A percentile compares a stretch with the other conserved stretches of the same genome.
phyloP scores from a whole-genome alignment of 192 early-diverging fungal species.

The Backusella circina region DNA sequence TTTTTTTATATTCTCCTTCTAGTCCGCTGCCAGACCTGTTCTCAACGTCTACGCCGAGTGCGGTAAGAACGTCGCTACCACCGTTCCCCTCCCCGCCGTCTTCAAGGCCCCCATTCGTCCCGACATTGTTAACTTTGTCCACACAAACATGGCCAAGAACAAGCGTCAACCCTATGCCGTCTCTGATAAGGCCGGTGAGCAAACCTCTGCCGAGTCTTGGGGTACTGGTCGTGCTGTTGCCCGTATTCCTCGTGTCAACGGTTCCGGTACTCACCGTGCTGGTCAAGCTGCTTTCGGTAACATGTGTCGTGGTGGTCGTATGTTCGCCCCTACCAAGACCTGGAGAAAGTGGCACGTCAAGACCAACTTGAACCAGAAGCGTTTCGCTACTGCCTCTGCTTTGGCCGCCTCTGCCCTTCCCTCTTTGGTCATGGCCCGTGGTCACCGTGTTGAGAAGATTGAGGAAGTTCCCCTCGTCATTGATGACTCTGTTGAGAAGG shows the following conservation, averaged over 20 bases:
- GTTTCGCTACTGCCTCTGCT: slow-evolving; percentile 95
- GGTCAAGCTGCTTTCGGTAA: slow-evolving; percentile 99
- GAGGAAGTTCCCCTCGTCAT: slow-evolving; percentile 95
- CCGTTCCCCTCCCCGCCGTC: slow-evolving; percentile 85
- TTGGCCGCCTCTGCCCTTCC: too few species aligned
- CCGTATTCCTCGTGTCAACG: slow-evolving; percentile 98
- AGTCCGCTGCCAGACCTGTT: slow-evolving; percentile 73
- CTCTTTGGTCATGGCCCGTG: slow-evolving; percentile 92
- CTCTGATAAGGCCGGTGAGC: slow-evolving; percentile 96
- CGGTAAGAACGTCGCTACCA: slow-evolving; percentile 64
- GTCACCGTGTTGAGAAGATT: slow-evolving; percentile 94
- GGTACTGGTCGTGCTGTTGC: slow-evolving; percentile 99
- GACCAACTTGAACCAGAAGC: slow-evolving; percentile 99
- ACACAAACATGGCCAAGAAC: slow-evolving; percentile 99
- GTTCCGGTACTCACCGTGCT: slow-evolving; percentile 95
- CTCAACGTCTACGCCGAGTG: slow-evolving; percentile 88
- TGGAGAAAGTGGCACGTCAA: slow-evolving; percentile 99
- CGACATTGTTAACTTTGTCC: slow-evolving; percentile 93
- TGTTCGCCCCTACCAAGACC: slow-evolving; percentile 99
- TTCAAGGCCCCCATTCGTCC: slow-evolving; percentile 98
- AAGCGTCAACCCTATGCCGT: slow-evolving; percentile 97
- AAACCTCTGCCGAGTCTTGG: slow-evolving; percentile 98
- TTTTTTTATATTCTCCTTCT: background rate
- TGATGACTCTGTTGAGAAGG: slow-evolving; percentile 71
- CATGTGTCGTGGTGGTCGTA: slow-evolving; percentile 99